A percentile compares a stretch with the other conserved stretches of the same genome.
These are phyloP conservation scores for Apiospora sp. DNA, from an alignment of 2,329 filamentous ascomycete species.

Conservation along the genomic window DNA sequence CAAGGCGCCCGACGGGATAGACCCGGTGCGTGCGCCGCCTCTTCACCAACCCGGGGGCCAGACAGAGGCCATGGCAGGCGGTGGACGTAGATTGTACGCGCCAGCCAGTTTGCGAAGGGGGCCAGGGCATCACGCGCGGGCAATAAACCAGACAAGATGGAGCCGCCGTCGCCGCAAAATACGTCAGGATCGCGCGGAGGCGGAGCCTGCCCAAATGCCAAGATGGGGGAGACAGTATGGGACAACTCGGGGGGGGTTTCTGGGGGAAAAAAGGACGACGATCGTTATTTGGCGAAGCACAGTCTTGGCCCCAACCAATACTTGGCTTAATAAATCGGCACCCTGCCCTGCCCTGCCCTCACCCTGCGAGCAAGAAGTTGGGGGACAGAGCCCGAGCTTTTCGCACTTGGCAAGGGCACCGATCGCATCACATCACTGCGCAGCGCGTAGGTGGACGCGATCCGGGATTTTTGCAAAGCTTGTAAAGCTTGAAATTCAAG, in stretches of 20 bases:
- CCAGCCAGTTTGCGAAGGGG: neutral
- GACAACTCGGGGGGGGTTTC: neutral
- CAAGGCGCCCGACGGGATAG: constrained; percentile 7
- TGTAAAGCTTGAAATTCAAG: constrained; percentile 1
- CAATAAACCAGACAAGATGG: neutral
- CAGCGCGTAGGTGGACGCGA: neutral
- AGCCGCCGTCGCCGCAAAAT: neutral
- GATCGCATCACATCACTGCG: constrained; percentile 1
- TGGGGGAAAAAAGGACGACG: constrained; percentile 2
- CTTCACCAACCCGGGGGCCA: neutral
- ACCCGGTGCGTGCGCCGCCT: neutral
- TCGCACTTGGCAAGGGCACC: constrained; percentile 7
- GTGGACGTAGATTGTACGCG: neutral
- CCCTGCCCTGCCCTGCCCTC: too few species aligned
- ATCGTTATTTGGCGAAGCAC: constrained; percentile 4
- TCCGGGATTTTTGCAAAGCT: neutral
- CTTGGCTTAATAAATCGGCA: neutral
- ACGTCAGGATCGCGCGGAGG: neutral
- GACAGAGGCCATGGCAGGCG: neutral
- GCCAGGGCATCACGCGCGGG: neutral
- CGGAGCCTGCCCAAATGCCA: neutral
- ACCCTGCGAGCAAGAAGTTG: too few species aligned
- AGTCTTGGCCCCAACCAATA: constrained; percentile 7
- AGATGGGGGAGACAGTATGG: neutral
- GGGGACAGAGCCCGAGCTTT: neutral